phyloP scores from a whole-genome alignment of 176 grass and related monocot species.

The Microstegium vimineum region DNA sequence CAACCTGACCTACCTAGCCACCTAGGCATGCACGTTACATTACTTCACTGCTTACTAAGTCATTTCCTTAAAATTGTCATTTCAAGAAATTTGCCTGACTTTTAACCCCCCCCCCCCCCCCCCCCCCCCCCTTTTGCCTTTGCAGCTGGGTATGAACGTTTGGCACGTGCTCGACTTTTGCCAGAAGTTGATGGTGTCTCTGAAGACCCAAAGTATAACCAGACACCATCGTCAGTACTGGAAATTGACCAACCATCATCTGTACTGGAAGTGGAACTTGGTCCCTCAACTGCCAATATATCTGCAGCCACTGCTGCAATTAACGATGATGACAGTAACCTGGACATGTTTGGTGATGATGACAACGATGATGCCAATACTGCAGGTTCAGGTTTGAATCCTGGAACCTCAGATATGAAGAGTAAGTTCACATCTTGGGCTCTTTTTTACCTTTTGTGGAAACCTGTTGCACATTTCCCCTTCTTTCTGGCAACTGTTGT shows the following conservation, averaged over 20 bases:
- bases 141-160: conserved; percentile 85
- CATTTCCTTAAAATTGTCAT: not conserved
- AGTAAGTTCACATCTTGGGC: conserved; percentile 9
- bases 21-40: not conserved
- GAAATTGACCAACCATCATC: conserved; percentile 36
- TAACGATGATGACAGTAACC: conserved; percentile 49
- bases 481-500: not conserved
- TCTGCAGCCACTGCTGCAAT: conserved; percentile 29
- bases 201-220: conserved; percentile 43
- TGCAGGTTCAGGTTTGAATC: conserved; percentile 30
- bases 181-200: conserved; percentile 51
- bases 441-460: not conserved
- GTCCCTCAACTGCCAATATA: conserved; percentile 43
- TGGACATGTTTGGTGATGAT: conserved; percentile 94
- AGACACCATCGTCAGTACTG: conserved; percentile 42
- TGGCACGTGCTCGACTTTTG: conserved; percentile 52
- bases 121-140: not conserved
- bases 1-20: conserved; percentile 8
- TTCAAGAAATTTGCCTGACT: too few species aligned
- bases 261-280: conserved; percentile 50
- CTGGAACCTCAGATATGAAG: conserved; percentile 30
- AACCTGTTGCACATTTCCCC: not conserved
- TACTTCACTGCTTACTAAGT: conserved; percentile 4
- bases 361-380: conserved; percentile 48
- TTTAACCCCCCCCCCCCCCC: too few species aligned